Evolutionary conservation across 352 stramenopile species (phyloP).

Genomic region (Phytophthora europaea): DNA sequence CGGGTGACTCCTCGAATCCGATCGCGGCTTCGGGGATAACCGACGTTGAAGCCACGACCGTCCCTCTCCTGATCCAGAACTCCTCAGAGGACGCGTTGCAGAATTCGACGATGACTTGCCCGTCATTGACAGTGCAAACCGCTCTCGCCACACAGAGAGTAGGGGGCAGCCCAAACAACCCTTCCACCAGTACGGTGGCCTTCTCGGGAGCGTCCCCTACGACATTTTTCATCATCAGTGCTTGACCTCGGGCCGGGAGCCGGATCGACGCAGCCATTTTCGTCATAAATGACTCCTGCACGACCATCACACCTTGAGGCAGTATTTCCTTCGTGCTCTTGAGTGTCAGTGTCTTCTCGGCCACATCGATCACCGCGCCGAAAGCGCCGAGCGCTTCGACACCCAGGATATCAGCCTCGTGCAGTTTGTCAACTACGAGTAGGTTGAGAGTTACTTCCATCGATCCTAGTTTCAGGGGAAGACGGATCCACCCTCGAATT

Average conservation of each 20-base stretch:
- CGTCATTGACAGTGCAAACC: no score
- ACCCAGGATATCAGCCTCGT: background rate
- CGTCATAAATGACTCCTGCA: background rate
- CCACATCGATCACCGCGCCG: slow-evolving; percentile 2
- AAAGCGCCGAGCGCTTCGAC: background rate
- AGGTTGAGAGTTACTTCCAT: background rate
- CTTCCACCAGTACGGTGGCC: background rate
- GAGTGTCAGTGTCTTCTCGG: background rate
- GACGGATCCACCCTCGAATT: background rate
- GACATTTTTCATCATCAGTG: background rate
- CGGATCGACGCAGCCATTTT: background rate
- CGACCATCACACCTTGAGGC: background rate
- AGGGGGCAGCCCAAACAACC: no score
- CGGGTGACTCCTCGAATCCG: background rate
- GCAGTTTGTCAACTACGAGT: background rate
- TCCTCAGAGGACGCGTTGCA: background rate
- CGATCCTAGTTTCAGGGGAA: background rate
- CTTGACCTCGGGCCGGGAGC: background rate
- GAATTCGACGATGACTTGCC: no score
- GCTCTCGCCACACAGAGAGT: no score
- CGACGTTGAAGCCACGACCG: background rate
- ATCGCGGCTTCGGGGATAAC: slow-evolving; percentile 3
- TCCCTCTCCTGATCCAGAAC: background rate
- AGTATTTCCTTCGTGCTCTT: background rate
- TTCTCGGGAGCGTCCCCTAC: background rate